phyloP scores from a whole-genome alignment of 1,284 basidiomycete genomes.

The Marasmius tenuissimus region DNA sequence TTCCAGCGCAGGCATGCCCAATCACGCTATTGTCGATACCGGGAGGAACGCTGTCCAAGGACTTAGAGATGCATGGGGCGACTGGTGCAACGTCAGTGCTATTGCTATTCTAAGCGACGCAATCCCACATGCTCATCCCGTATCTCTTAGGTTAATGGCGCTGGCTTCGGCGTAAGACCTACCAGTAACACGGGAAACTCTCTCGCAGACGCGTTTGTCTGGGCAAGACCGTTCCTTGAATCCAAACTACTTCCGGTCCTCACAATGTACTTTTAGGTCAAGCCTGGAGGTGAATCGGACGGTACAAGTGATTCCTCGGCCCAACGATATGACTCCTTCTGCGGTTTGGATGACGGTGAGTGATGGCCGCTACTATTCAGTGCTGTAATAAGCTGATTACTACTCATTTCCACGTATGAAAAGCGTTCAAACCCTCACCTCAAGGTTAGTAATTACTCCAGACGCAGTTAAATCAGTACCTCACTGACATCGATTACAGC shows the following conservation, averaged over 20 bases:
- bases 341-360: slow-evolving; percentile 25
- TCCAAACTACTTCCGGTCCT: no score
- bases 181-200: slow-evolving; percentile 40
- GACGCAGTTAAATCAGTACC: no score
- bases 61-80: slow-evolving; percentile 31
- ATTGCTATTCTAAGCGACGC: no score
- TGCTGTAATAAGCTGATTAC: not conserved
- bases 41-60: slow-evolving; percentile 10
- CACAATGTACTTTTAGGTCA: slow-evolving; percentile 51
- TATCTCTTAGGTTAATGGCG: slow-evolving; percentile 34
- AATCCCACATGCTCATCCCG: no score
- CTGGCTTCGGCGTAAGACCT: slow-evolving; percentile 48
- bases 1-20: slow-evolving; percentile 4
- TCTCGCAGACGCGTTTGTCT: slow-evolving; percentile 23
- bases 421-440: slow-evolving; percentile 6
- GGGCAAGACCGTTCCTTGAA: no score
- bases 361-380: not conserved
- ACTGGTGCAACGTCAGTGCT: slow-evolving; percentile 39
- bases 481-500: not conserved
- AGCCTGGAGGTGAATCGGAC: slow-evolving; percentile 53
- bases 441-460: not conserved
- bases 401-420: not conserved
- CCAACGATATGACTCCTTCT: slow-evolving; percentile 44
- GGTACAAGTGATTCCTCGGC: slow-evolving; percentile 49
- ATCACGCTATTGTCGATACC: slow-evolving; percentile 10